Evolutionary conservation across 2,329 filamentous ascomycete genomes (phyloP), one percentile per base, ranked within the genome.

Genomic region (Tolypocladium cylindrosporum): DNA sequence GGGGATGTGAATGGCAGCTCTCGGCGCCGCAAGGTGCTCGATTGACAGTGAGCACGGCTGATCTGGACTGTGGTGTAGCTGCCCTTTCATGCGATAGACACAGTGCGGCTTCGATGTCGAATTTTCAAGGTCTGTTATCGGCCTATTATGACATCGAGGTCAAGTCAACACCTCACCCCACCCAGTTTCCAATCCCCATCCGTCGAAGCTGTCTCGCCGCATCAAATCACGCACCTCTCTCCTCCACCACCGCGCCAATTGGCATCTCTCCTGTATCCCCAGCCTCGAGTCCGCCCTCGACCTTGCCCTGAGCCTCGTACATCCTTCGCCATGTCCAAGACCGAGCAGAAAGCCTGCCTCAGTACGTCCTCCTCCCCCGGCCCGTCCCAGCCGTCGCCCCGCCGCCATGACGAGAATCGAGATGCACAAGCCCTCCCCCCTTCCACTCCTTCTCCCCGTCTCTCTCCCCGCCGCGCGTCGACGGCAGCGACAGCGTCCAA

Each of bases 291-390:
- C 34, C 13, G 16, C 31, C 45, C 9, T 34, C 31, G 6, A 19
- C 16, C 48, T n/a, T 51, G 48, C 27, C 27, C 19, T 14, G 19
- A n/a, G 4, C 9, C 48, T 50, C 39, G 9, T 14, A 19, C 27
- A 34, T 34, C 8, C 48, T 59, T 65, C 70, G 72, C 66, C 67
- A 81, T 80, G 77, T 75, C 79, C 71, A 77, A 77, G 67, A 77
- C 80, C 67, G 78, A 80, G 63, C 81, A 84, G 57, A 84, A 84
- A 72, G 81, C 81, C 67, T 84, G 81, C 74, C 78, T 84, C 71
- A 84, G 80, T 83, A 82, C 72, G 80, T 82, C 72, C 62, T 67
- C 68, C 65, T 63, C 64, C 63, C 68, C 68, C 61, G 65, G 65
- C 68, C 63, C 62, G 60, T 59, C 65, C 65, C 56, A 57, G 56